A percentile compares a stretch with the other conserved stretches of the same genome.
Evolutionary conservation across 1,139 yeast species (phyloP).

Genomic region (Candida glucosophila): DNA sequence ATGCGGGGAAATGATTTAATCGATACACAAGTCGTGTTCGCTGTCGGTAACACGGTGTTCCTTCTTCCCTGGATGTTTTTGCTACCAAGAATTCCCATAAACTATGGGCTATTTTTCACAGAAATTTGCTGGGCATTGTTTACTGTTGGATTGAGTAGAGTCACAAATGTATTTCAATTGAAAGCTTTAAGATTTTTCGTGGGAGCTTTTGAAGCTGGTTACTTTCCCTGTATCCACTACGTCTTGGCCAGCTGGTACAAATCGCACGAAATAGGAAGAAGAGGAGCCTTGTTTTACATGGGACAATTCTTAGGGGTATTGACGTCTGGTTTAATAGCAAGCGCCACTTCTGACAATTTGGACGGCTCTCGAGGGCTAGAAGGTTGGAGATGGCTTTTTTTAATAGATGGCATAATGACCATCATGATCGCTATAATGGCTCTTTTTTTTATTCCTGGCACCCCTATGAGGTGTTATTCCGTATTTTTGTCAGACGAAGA

Average conservation of each 20-base stretch:
- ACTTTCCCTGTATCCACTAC: conserved; percentile 52
- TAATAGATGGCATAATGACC: conserved; percentile 58
- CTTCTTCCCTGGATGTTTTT: conserved; percentile 43
- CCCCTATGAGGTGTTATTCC: conserved; percentile 53
- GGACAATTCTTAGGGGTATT: conserved; percentile 56
- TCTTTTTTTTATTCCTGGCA: conserved; percentile 57
- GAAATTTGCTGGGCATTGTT: conserved; percentile 62
- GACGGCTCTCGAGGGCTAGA: conserved; percentile 40
- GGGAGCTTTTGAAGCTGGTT: conserved; percentile 56
- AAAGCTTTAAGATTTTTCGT: conserved; percentile 52
- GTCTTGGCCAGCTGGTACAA: conserved; percentile 57
- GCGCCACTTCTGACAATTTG: conserved; percentile 44
- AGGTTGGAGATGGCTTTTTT: conserved; percentile 72
- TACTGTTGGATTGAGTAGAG: conserved; percentile 47
- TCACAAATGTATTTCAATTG: conserved; percentile 37
- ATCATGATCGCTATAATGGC: conserved; percentile 56
- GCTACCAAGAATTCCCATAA: conserved; percentile 42
- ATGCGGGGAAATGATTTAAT: conserved; percentile 64
- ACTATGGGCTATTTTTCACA: conserved; percentile 46
- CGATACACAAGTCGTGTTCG: conserved; percentile 50
- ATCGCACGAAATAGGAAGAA: conserved; percentile 42
- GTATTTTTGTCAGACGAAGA: conserved; percentile 56
- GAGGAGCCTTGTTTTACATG: conserved; percentile 53
- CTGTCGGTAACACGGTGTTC: conserved; percentile 50
- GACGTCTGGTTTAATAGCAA: conserved; percentile 57